phyloP scores from a whole-genome alignment of 164 flowering plant species.

The Dillenia turbinata region DNA sequence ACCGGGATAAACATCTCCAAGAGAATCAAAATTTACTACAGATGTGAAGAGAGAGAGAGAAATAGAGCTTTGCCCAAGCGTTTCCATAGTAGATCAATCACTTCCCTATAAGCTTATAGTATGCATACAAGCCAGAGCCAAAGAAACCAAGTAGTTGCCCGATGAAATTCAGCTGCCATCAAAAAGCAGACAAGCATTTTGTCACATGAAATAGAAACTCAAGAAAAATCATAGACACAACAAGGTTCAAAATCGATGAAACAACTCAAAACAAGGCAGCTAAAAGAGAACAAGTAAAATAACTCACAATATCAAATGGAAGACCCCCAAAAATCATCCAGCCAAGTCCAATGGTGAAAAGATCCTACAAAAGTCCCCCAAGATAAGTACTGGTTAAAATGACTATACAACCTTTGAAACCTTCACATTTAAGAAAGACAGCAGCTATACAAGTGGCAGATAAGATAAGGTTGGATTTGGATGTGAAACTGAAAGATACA shows the following conservation, averaged over 20 bases:
- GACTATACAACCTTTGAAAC: no score
- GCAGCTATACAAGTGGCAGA: no score
- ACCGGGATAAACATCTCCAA: no score
- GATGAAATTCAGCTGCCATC: constrained; percentile 63
- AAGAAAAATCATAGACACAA: neutral
- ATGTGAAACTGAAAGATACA: no score
- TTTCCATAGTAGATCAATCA: constrained; percentile 12
- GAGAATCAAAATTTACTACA: no score
- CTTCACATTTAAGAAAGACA: no score
- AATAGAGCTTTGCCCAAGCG: no score
- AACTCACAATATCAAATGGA: constrained; percentile 90
- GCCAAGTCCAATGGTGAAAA: constrained; percentile 85
- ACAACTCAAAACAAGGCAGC: neutral
- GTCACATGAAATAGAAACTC: neutral
- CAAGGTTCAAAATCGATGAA: neutral
- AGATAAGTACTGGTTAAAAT: neutral
- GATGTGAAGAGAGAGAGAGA: no score
- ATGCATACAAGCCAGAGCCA: constrained; percentile 89
- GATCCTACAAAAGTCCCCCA: constrained; percentile 42
- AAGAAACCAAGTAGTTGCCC: constrained; percentile 85
- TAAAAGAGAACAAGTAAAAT: neutral
- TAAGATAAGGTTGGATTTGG: neutral
- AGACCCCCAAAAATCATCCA: constrained; percentile 96
- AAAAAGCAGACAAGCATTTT: constrained; percentile 4
- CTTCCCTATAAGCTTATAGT: constrained; percentile 53